phyloP scores from a whole-genome alignment of 2,329 filamentous ascomycete species.

The Ophiostoma himal-ulmi region DNA sequence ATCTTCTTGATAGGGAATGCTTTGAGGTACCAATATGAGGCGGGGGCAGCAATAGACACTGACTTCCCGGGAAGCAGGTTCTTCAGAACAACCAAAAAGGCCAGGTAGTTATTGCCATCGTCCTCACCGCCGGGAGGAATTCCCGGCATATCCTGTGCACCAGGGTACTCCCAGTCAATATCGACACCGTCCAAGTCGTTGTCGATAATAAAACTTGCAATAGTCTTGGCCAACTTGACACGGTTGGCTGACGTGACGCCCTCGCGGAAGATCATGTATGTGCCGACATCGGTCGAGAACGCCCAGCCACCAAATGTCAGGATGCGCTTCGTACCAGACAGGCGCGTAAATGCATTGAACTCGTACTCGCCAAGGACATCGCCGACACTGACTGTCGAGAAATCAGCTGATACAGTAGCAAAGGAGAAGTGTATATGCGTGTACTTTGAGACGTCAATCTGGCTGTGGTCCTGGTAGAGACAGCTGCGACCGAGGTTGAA shows the following conservation, averaged over 20 bases:
- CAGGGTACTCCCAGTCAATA: conserved; percentile 24
- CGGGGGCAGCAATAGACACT: conserved; percentile 30
- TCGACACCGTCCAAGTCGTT: conserved; percentile 23
- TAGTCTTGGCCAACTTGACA: not conserved
- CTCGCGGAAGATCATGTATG: conserved; percentile 35
- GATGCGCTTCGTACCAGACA: conserved; percentile 30
- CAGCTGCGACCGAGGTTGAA: conserved; percentile 33
- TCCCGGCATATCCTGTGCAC: conserved; percentile 28
- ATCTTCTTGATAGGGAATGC: conserved; percentile 32
- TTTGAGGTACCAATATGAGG: conserved; percentile 34
- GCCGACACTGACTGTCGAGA: conserved; percentile 26
- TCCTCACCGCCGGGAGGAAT: conserved; percentile 30
- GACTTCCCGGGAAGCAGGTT: conserved; percentile 28
- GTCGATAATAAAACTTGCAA: conserved; percentile 4
- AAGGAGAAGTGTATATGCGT: conserved; percentile 35
- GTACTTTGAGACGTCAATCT: conserved; percentile 23
- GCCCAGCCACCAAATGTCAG: conserved; percentile 43
- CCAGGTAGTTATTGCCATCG: conserved; percentile 36
- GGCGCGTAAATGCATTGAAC: conserved; percentile 23
- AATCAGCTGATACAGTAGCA: conserved; percentile 28
- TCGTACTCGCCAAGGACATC: conserved; percentile 25
- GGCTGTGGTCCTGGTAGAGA: conserved; percentile 29
- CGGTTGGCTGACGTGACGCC: conserved; percentile 23
- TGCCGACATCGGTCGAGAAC: conserved; percentile 36
- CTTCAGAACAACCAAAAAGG: conserved; percentile 30